These are phyloP conservation scores for Elongisporangium senticosum DNA, from an alignment of 352 stramenopile genomes.

Conservation along the genomic window DNA sequence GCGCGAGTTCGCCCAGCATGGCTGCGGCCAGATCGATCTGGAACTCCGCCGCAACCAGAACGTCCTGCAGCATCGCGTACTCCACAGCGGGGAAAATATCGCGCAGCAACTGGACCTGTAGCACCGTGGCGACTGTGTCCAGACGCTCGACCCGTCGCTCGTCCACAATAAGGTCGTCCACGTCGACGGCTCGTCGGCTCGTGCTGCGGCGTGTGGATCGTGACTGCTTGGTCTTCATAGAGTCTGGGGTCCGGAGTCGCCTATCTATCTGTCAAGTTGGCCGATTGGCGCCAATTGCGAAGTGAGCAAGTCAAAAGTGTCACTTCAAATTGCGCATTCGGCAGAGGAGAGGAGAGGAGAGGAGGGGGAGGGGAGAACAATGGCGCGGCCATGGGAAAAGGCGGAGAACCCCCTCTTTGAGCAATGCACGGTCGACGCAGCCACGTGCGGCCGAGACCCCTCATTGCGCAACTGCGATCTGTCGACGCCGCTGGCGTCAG, in stretches of 20 bases:
- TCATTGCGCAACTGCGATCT: not conserved
- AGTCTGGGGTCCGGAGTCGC: not conserved
- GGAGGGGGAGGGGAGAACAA: not conserved
- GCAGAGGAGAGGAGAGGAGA: not conserved
- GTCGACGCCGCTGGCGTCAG: slow-evolving; percentile 18
- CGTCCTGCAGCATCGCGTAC: slow-evolving; percentile 45
- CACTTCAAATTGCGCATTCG: not conserved
- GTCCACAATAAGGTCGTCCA: slow-evolving; percentile 18
- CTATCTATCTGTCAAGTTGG: not conserved
- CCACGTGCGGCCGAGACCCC: not conserved
- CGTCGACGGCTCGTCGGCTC: slow-evolving; percentile 11
- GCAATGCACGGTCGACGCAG: slow-evolving; percentile 1
- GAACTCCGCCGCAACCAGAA: slow-evolving; percentile 60
- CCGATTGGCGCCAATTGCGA: not conserved
- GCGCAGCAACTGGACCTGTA: slow-evolving; percentile 38
- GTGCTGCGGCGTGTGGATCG: not conserved
- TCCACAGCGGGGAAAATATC: slow-evolving; percentile 54
- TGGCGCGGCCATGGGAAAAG: slow-evolving; percentile 24
- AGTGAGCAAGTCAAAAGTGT: not conserved
- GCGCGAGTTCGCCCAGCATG: slow-evolving; percentile 52
- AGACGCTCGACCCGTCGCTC: slow-evolving; percentile 18
- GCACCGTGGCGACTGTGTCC: slow-evolving; percentile 31
- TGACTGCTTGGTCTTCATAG: not conserved
- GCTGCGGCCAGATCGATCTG: slow-evolving; percentile 52
- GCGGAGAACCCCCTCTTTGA: slow-evolving; percentile 17